Evolutionary conservation across 768 basidiomycete species (phyloP).

Genomic region (Trametes cingulata): DNA sequence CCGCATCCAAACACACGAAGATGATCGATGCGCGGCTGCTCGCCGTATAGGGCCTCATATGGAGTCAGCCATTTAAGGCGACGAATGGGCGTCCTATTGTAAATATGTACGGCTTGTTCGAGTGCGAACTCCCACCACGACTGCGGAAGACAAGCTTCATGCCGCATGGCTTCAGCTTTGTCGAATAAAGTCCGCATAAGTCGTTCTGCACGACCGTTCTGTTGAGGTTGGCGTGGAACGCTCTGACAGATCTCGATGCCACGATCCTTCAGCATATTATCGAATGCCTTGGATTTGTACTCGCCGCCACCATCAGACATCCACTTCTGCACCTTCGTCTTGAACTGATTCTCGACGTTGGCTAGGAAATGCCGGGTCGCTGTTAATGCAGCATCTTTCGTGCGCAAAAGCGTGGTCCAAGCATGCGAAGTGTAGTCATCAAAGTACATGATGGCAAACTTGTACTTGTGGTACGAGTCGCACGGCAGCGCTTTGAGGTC

Average conservation of each 20-base stretch:
- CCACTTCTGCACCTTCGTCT: too few relatives aligned
- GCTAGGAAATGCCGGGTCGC: too few relatives aligned
- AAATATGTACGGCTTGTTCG: conserved; percentile 1
- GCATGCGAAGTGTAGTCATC: too few relatives aligned
- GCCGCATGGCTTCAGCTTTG: conserved; percentile 34
- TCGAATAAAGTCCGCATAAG: conserved; percentile 36
- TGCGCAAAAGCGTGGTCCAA: too few relatives aligned
- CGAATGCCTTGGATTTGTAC: too few relatives aligned
- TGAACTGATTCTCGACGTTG: too few relatives aligned
- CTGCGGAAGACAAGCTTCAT: conserved; percentile 30
- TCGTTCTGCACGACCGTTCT: conserved; percentile 42
- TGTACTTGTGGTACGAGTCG: too few relatives aligned
- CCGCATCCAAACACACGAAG: conserved; percentile 29
- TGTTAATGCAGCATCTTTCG: too few relatives aligned
- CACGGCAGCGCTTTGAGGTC: too few relatives aligned
- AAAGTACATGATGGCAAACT: too few relatives aligned
- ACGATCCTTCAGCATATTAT: too few relatives aligned
- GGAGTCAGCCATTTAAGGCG: conserved; percentile 9
- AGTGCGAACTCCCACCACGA: conserved; percentile 39
- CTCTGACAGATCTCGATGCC: conserved; percentile 13
- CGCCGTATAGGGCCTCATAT: neutral
- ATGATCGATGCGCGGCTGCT: conserved; percentile 11
- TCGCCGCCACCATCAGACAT: too few relatives aligned
- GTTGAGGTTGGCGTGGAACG: conserved; percentile 33
- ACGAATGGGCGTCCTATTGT: conserved; percentile 4